A percentile compares a stretch with the other conserved stretches of the same genome.
phyloP scores from a whole-genome alignment of 1,139 yeast genomes.

The Taphrina confusa region DNA sequence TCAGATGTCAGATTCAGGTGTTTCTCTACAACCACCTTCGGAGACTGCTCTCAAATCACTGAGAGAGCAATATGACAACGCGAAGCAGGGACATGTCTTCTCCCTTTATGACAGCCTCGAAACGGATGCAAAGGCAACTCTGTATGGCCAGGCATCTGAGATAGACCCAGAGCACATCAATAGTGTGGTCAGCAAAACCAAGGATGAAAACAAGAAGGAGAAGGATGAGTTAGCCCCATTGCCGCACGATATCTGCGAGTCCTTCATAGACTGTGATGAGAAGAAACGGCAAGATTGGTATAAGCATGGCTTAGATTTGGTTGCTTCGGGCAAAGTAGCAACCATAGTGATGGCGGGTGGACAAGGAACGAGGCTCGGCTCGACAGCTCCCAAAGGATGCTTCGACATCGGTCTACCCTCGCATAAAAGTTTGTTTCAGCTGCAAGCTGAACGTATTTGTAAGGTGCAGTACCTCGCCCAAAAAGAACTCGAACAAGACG shows the following conservation, averaged over 20 bases:
- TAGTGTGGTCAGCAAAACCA: constrained; percentile 44
- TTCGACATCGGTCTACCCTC: constrained; percentile 85
- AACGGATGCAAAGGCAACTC: constrained; percentile 42
- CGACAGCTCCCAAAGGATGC: constrained; percentile 89
- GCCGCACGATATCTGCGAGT: constrained; percentile 47
- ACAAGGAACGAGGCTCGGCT: constrained; percentile 93
- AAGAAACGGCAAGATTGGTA: constrained; percentile 52
- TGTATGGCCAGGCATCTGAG: constrained; percentile 46
- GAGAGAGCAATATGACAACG: constrained; percentile 44
- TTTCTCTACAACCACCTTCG: constrained; percentile 6
- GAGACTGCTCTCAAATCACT: constrained; percentile 33
- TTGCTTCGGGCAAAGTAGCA: constrained; percentile 73
- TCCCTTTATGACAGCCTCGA: constrained; percentile 47
- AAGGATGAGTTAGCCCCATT: constrained; percentile 43
- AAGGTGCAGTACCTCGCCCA: constrained; percentile 64
- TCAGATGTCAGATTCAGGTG: background rate
- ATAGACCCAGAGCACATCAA: constrained; percentile 48
- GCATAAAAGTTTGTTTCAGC: constrained; percentile 76
- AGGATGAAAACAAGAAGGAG: constrained; percentile 32
- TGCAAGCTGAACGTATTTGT: constrained; percentile 84
- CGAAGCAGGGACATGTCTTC: constrained; percentile 52
- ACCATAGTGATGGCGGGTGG: constrained; percentile 96
- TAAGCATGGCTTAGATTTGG: constrained; percentile 65
- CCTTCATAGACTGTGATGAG: constrained; percentile 44
- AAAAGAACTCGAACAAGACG: constrained; percentile 44